A percentile compares a stretch with the other conserved stretches of the same genome.
phyloP scores from a whole-genome alignment of 2,329 filamentous ascomycete genomes.

The Ophiostoma fasciatum region DNA sequence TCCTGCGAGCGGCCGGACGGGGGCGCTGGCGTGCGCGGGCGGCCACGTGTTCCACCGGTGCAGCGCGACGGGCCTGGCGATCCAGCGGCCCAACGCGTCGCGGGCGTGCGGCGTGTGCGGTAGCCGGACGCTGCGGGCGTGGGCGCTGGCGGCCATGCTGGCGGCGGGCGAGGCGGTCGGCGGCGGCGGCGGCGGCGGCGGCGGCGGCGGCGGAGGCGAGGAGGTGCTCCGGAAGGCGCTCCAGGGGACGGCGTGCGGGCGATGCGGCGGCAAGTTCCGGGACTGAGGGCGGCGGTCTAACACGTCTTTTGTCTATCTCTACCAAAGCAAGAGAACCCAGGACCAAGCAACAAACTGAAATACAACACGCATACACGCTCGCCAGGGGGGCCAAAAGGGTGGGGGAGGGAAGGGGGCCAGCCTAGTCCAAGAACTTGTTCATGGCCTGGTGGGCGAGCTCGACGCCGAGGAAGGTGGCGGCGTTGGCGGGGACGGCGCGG shows the following conservation, averaged over 20 bases:
- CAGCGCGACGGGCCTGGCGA: constrained; percentile 36
- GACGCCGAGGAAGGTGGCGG: constrained; percentile 81
- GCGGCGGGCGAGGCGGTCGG: not conserved
- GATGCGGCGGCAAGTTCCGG: constrained; percentile 23
- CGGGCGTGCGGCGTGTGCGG: constrained; percentile 40
- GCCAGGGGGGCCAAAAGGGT: too few species aligned
- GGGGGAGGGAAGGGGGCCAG: too few species aligned
- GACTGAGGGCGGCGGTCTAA: constrained; percentile 11
- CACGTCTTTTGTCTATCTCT: not conserved
- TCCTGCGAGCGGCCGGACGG: not conserved
- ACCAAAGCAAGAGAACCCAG: not conserved
- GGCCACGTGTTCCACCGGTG: constrained; percentile 34
- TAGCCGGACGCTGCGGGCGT: constrained; percentile 31
- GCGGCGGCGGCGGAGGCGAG: constrained; percentile 10
- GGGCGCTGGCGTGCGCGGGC: constrained; percentile 15
- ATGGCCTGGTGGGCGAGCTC: constrained; percentile 74
- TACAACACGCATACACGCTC: too few species aligned
- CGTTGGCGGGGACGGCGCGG: constrained; percentile 88
- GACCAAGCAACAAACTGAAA: too few species aligned
- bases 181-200: constrained; percentile 2
- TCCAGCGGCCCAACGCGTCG: constrained; percentile 38
- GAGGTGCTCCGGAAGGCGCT: constrained; percentile 8
- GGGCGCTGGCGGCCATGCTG: constrained; percentile 23
- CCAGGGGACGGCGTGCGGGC: constrained; percentile 17
- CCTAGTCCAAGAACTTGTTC: constrained; percentile 53